Evolutionary conservation across 306 rosid species (phyloP), one percentile per base, ranked within the genome.

Genomic region (Spatholobus suberectus): DNA sequence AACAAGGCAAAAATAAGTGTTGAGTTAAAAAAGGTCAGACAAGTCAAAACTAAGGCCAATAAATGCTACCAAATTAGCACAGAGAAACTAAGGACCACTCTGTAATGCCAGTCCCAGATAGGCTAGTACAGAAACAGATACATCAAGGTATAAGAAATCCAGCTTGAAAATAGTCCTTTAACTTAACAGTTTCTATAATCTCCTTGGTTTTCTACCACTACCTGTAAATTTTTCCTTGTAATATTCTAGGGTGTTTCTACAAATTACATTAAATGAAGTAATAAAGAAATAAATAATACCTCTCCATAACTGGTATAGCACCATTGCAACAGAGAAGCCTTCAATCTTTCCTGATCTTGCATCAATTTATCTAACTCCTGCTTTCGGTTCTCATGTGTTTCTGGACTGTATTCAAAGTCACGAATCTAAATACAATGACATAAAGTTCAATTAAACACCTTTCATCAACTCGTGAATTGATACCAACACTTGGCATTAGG

Each of bases 271-370:
- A 58, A 78, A 75, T 52, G 37, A 44, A 18, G n/a, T 51, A 37
- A 75, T n/a, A 78, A 21, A 43, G 57, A 62, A 10, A 52, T 35
- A 47, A 49, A 38, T 74, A 63, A 74, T 85, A 93, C 97, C 97
- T 95, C 98, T 54, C 97, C 98, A 40, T 94, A 94, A 86, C 98
- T 94, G 73, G 94, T 88, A 47, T 88, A 90, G 82, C 95, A 93
- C 98, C 98, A 94, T 67, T 93, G 97, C 89, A 94, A 80, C 67
- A 93, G 89, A 85, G 97, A 93, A 90, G 91, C 85, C 86, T 92
- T 90, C 82, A 94, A 80, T 86, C 76, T 90, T 86, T 91, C 97
- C 87, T 91, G 97, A 85, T 90, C 98, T 78, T 87, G 95, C 72
- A 90, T 46, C 89, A 94, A 82, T 87, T 90, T 91, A 73, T 92